Base-by-base conservation (phyloP, 345 rosid species). In the Viola odorata region DNA sequence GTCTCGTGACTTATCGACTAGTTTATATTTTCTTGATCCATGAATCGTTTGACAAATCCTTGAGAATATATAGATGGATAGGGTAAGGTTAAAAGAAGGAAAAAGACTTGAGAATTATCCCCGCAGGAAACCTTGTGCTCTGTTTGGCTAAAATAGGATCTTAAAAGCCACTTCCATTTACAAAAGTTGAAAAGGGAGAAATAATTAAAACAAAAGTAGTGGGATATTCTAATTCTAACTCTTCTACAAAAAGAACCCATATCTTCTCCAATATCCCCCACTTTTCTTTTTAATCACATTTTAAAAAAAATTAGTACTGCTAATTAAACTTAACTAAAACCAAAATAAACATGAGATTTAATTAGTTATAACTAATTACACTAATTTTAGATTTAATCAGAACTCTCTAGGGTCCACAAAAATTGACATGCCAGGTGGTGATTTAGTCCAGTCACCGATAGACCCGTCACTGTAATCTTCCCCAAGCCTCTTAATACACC, bases 351-450 rank as follows among this genome's bases (percentile, higher is more conserved):
- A 10, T 3, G 3, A 23, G 1, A 1, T 44, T 44, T 44, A 14
- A 32, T 10, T 47, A 11, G 7, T 6, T 6, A 47, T n/a, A 7
- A 11, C 5, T 6, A 47, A 47, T n/a, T 47, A 47, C 0, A 11
- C 8, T 9, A 3, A 42, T 42, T 42, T 42, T 42, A 42, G 1
- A 42, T 47, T 47, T 47, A 47, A 4, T 72, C 60, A 94, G 63
- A 90, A 55, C 56, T 94, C 99, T 69, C 99, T 84, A 17, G 99
- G 99, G 83, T 94, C 99, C 65, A 94, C 97, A 73, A 94, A 94
- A 77, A 94, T 80, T 44, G 99, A 90, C 78, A 70, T 56, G 53
- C 80, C 95, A 45, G 96, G 80, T 11, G 84, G 75, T 68, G 99
- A 94, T 70, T 86, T 94, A 8, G 96, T 88, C 99, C 99, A 94